These are phyloP conservation scores for Podila epigama DNA, from an alignment of 192 early-diverging fungal species.

Conservation along the genomic window DNA sequence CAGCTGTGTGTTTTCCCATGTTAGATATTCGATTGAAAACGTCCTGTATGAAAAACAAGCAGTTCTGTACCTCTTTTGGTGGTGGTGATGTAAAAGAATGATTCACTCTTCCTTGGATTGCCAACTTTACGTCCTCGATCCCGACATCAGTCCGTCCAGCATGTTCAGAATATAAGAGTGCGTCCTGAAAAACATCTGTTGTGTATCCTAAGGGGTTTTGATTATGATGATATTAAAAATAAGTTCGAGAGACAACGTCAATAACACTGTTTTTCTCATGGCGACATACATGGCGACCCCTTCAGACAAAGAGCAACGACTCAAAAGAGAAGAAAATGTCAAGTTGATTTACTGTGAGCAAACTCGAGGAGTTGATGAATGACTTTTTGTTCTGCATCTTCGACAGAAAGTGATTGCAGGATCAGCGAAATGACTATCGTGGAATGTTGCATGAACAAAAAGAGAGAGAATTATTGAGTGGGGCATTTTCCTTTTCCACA, in stretches of 20 bases:
- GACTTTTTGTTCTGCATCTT: slow-evolving; percentile 91
- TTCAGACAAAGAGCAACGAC: too few species aligned
- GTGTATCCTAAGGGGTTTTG: slow-evolving; percentile 73
- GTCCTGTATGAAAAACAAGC: neutral
- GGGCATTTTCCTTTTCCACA: too few species aligned
- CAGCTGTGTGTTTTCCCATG: neutral
- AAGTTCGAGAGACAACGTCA: neutral
- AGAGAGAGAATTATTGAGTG: too few species aligned
- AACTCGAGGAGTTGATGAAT: slow-evolving; percentile 94
- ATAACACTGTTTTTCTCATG: neutral
- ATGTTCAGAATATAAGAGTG: slow-evolving; percentile 92
- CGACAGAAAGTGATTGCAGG: slow-evolving; percentile 82
- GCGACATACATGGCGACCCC: too few species aligned
- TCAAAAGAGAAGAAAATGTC: too few species aligned
- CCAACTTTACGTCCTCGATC: slow-evolving; percentile 86
- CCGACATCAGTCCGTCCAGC: slow-evolving; percentile 80
- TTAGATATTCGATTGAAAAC: neutral
- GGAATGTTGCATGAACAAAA: too few species aligned
- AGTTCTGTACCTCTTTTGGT: slow-evolving; percentile 75
- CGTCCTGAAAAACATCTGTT: slow-evolving; percentile 90
- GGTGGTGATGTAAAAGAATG: slow-evolving; percentile 92
- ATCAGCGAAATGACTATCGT: slow-evolving; percentile 88
- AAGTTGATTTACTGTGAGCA: slow-evolving; percentile 69
- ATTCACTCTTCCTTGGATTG: slow-evolving; percentile 90
- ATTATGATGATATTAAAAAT: neutral